Percentiles rank a stretch among this genome's conserved stretches.
phyloP scores from a whole-genome alignment of 2,329 filamentous ascomycete genomes.

The Aspergillus ibericus region DNA sequence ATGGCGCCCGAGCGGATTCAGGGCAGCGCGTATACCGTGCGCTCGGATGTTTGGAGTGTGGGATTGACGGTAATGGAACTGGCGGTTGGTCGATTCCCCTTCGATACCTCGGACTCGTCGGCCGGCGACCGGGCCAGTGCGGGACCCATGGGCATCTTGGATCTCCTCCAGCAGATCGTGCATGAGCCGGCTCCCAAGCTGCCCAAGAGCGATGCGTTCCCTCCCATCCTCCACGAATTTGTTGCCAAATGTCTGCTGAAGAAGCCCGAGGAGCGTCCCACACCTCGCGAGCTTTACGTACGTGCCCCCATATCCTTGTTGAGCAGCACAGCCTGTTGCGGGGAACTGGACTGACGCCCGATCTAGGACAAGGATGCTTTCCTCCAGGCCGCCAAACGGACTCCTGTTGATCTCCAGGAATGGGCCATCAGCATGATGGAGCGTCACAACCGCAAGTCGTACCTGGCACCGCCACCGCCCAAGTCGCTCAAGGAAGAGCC shows the following conservation, averaged over 20 bases:
- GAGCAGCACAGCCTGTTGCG: background rate
- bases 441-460: slow-evolving; percentile 90
- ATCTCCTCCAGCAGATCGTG: slow-evolving; percentile 95
- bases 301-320: slow-evolving; percentile 35
- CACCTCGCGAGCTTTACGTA: slow-evolving; percentile 90
- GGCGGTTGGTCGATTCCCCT: slow-evolving; percentile 95
- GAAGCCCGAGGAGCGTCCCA: slow-evolving; percentile 82
- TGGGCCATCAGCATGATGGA: slow-evolving; percentile 96
- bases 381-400: slow-evolving; percentile 92
- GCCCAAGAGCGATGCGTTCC: slow-evolving; percentile 97
- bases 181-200: slow-evolving; percentile 91
- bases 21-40: slow-evolving; percentile 94
- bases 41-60: slow-evolving; percentile 98
- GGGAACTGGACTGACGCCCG: slow-evolving; percentile 24
- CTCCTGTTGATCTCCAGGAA: slow-evolving; percentile 86
- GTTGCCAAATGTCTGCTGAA: slow-evolving; percentile 95
- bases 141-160: slow-evolving; percentile 87
- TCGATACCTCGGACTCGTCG: slow-evolving; percentile 77
- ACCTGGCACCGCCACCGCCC: slow-evolving; percentile 78
- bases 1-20: slow-evolving; percentile 99
- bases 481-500: slow-evolving; percentile 65
- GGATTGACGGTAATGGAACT: slow-evolving; percentile 94
- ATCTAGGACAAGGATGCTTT: slow-evolving; percentile 85
- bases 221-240: slow-evolving; percentile 91
- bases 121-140: slow-evolving; percentile 66